phyloP scores from a whole-genome alignment of 495 filamentous ascomycete species.

The Aspergillus steynii region DNA sequence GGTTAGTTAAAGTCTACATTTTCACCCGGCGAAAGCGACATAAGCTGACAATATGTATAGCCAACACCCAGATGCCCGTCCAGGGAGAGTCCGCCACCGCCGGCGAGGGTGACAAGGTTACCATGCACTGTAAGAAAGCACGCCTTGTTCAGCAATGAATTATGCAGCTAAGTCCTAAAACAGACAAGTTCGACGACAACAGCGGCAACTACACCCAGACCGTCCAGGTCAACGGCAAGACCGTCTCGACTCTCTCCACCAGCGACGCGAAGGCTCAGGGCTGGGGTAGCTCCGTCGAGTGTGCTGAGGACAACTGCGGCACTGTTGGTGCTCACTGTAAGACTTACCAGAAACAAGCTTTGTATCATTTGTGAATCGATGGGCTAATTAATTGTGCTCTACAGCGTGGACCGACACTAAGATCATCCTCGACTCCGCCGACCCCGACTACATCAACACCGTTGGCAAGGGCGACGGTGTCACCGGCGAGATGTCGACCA shows the following conservation, averaged over 20 bases:
- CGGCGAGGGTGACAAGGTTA: conserved; percentile 25
- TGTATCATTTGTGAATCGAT: background rate
- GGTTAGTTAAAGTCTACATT: conserved; percentile 21
- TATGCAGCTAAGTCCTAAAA: background rate
- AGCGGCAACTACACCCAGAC: conserved; percentile 43
- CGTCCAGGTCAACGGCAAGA: conserved; percentile 33
- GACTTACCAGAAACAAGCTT: background rate
- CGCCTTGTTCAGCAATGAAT: background rate
- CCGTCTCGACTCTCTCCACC: conserved; percentile 42
- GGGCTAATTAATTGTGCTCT: conserved; percentile 7
- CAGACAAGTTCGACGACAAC: conserved; percentile 40
- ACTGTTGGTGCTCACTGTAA: conserved; percentile 39
- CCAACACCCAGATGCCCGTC: conserved; percentile 27
- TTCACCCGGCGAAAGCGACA: background rate
- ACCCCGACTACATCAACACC: conserved; percentile 41
- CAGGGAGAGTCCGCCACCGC: conserved; percentile 25
- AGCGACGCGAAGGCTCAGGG: conserved; percentile 33
- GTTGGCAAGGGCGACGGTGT: conserved; percentile 30
- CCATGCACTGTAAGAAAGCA: conserved; percentile 30
- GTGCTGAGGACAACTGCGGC: conserved; percentile 38
- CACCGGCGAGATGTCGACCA: conserved; percentile 36
- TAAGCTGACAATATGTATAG: conserved; percentile 16
- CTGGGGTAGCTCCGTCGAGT: conserved; percentile 46
- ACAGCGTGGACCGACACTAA: conserved; percentile 37
- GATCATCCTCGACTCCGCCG: conserved; percentile 36